Percentiles rank a stretch among this genome's conserved stretches.
Evolutionary conservation across 176 grass and related monocot genomes (phyloP).

Genomic region (Leersia perrieri): DNA sequence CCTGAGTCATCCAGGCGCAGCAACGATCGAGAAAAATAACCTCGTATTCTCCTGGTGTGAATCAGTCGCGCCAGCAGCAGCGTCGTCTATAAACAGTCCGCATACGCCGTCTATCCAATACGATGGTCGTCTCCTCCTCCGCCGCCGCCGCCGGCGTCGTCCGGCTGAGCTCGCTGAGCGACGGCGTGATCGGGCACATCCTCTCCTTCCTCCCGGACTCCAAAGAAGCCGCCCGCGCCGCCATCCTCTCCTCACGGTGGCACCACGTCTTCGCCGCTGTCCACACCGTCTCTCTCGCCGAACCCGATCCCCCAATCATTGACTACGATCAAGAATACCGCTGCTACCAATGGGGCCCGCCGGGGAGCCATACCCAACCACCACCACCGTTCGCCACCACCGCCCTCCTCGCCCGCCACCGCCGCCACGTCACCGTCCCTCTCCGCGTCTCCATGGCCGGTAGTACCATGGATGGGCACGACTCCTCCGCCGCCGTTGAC

Average conservation of each 20-base stretch:
- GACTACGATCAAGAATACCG: too few species aligned
- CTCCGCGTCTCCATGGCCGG: slow-evolving; percentile 10
- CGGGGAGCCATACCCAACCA: too few species aligned
- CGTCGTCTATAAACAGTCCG: too few species aligned
- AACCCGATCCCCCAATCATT: too few species aligned
- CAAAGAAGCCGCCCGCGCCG: neutral
- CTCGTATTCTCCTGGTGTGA: too few species aligned
- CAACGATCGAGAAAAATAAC: too few species aligned
- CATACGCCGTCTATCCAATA: too few species aligned
- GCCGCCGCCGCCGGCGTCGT: neutral
- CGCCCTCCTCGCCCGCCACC: neutral
- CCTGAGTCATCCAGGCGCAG: too few species aligned
- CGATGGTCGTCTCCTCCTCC: too few species aligned
- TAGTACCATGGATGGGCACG: neutral
- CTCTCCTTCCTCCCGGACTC: slow-evolving; percentile 29
- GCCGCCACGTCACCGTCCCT: neutral
- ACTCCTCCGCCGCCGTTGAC: neutral
- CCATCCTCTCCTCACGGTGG: neutral
- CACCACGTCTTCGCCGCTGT: neutral
- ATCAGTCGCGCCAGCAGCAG: too few species aligned
- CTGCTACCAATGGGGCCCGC: too few species aligned
- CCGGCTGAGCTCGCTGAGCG: neutral
- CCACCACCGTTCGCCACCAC: neutral
- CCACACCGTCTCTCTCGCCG: fast-evolving
- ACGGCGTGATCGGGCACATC: neutral